Evolutionary conservation across 768 basidiomycete genomes (phyloP).

Genomic region (Phallus indusiatus): DNA sequence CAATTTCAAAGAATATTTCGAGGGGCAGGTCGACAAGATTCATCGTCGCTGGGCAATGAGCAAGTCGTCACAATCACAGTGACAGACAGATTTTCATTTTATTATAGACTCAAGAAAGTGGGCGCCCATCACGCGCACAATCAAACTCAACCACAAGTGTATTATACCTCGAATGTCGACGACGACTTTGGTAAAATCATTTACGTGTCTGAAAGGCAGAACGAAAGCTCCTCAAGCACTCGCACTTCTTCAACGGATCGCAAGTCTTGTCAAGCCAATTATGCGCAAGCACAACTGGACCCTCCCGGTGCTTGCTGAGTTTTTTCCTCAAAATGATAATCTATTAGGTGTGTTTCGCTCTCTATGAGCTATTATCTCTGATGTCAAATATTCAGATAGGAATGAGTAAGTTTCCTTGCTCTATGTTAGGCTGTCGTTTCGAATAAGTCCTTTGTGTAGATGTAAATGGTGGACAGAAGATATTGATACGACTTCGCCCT

Average conservation of each 20-base stretch:
- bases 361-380: constrained; percentile 7
- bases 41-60: too few relatives aligned
- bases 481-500: constrained; percentile 74
- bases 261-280: constrained; percentile 83
- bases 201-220: constrained; percentile 60
- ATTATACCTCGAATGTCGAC: not conserved
- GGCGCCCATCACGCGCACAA: too few relatives aligned
- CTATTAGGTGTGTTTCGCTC: constrained; percentile 50
- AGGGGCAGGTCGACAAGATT: too few relatives aligned
- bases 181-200: constrained; percentile 44
- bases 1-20: too few relatives aligned
- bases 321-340: constrained; percentile 67
- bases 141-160: too few relatives aligned
- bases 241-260: constrained; percentile 54
- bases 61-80: too few relatives aligned
- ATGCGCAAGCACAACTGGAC: constrained; percentile 83
- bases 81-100: too few relatives aligned
- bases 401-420: constrained; percentile 11
- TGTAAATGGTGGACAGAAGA: constrained; percentile 71
- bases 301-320: constrained; percentile 73
- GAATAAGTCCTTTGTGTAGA: constrained; percentile 30
- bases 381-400: not conserved
- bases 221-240: constrained; percentile 63
- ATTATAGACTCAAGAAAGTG: too few relatives aligned
- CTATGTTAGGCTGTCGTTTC: not conserved